These are phyloP conservation scores for Pyrenophora teres DNA, from an alignment of 2,329 filamentous ascomycete species.

Conservation along the genomic window DNA sequence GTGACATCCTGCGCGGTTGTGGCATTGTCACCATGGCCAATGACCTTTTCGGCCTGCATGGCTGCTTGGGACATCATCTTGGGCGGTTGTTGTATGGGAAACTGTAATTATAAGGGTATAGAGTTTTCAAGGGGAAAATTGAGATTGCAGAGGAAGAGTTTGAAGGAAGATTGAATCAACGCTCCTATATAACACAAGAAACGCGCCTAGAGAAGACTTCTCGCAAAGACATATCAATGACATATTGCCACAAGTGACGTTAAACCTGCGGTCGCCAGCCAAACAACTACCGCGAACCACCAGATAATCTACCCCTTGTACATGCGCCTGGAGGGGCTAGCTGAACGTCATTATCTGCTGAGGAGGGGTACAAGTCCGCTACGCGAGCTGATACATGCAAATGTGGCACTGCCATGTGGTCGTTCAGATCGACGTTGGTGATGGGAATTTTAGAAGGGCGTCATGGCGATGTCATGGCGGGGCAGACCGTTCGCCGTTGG, in stretches of 20 bases:
- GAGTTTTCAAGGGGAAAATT: not conserved
- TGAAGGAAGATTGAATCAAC: not conserved
- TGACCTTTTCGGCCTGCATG: constrained; percentile 65
- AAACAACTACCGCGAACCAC: constrained; percentile 28
- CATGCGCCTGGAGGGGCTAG: constrained; percentile 31
- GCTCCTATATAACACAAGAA: not conserved
- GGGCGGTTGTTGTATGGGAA: constrained; percentile 16
- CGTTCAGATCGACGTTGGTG: constrained; percentile 22
- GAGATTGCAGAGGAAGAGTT: not conserved
- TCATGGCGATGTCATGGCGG: constrained; percentile 39
- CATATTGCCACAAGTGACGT: constrained; percentile 25
- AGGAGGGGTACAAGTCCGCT: constrained; percentile 26
- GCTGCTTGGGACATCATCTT: constrained; percentile 60
- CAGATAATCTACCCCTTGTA: constrained; percentile 27
- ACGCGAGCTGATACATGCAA: constrained; percentile 6
- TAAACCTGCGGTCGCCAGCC: constrained; percentile 11
- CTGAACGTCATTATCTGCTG: constrained; percentile 37
- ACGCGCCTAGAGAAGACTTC: constrained; percentile 5
- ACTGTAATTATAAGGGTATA: not conserved
- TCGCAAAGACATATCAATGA: constrained; percentile 23
- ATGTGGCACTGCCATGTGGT: constrained; percentile 19
- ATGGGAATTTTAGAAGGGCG: constrained; percentile 22
- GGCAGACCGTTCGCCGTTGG: constrained; percentile 18
- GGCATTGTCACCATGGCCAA: constrained; percentile 71
- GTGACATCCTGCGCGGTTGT: constrained; percentile 70